A percentile compares a stretch with the other conserved stretches of the same genome.
phyloP scores from a whole-genome alignment of 306 rosid genomes.

The Rosa chinensis region DNA sequence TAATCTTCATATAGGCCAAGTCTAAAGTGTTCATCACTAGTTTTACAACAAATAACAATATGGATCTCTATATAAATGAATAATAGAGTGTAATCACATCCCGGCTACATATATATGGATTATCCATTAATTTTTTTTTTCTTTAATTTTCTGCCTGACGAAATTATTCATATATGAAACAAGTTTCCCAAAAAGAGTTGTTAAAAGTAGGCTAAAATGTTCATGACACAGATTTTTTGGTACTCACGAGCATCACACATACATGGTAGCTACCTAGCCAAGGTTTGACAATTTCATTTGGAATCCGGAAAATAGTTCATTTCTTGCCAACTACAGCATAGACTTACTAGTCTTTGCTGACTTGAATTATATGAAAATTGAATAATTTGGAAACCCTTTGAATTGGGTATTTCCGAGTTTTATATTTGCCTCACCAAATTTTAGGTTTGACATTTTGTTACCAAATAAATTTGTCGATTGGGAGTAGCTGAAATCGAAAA shows the following conservation, averaged over 20 bases:
- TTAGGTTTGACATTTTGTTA: conserved; percentile 11
- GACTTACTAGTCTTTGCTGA: not conserved
- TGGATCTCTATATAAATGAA: no score
- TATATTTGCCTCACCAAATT: not conserved
- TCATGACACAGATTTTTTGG: not conserved
- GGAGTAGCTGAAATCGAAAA: not conserved
- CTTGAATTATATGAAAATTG: not conserved
- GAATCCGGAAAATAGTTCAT: not conserved
- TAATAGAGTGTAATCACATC: not conserved
- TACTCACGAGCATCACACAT: not conserved
- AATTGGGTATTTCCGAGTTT: not conserved
- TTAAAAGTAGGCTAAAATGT: not conserved
- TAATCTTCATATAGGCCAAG: no score
- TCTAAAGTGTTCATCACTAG: no score
- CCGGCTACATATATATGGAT: not conserved
- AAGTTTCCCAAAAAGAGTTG: not conserved
- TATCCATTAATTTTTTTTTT: not conserved
- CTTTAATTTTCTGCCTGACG: not conserved
- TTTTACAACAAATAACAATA: no score
- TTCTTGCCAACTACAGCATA: not conserved
- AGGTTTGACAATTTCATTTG: not conserved
- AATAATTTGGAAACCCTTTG: not conserved
- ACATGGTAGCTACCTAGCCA: not conserved
- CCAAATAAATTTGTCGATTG: not conserved
- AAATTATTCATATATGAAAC: not conserved